phyloP scores from a whole-genome alignment of 1,139 yeast species.

The Hyphopichia pseudoburtonii region DNA sequence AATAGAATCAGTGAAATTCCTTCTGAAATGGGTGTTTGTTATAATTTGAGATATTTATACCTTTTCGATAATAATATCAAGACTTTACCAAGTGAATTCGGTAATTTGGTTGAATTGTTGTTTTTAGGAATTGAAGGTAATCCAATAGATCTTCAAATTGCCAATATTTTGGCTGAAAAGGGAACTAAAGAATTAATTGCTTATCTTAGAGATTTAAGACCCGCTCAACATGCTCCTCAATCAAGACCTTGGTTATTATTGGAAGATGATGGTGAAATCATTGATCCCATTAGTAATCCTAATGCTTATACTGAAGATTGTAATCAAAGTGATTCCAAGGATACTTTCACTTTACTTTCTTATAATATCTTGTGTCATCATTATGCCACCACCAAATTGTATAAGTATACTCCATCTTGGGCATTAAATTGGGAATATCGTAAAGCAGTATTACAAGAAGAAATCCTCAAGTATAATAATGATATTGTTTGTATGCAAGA shows the following conservation, averaged over 20 bases:
- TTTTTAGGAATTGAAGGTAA: constrained; percentile 94
- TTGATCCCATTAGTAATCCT: constrained; percentile 35
- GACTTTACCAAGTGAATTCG: constrained; percentile 80
- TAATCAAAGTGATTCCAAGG: constrained; percentile 25
- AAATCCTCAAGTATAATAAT: constrained; percentile 60
- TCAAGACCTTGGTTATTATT: constrained; percentile 83
- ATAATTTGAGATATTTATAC: constrained; percentile 75
- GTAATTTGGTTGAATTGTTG: constrained; percentile 79
- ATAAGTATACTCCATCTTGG: constrained; percentile 96
- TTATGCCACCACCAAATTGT: constrained; percentile 90
- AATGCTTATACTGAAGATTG: constrained; percentile 30
- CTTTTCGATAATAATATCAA: constrained; percentile 83
- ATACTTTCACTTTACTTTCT: constrained; percentile 71
- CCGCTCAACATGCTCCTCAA: constrained; percentile 58
- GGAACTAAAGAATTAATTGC: constrained; percentile 85
- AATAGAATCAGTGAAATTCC: constrained; percentile 75
- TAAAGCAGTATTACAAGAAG: constrained; percentile 69
- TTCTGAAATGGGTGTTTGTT: constrained; percentile 78
- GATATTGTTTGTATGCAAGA: constrained; percentile 93
- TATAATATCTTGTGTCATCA: constrained; percentile 94
- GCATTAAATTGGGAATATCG: constrained; percentile 95
- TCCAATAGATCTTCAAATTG: constrained; percentile 66
- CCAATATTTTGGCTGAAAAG: constrained; percentile 70
- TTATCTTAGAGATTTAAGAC: constrained; percentile 79
- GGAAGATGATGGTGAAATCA: constrained; percentile 72